Evolutionary conservation across 1,284 basidiomycete species (phyloP).

Genomic region (Cryptococcus sp.): DNA sequence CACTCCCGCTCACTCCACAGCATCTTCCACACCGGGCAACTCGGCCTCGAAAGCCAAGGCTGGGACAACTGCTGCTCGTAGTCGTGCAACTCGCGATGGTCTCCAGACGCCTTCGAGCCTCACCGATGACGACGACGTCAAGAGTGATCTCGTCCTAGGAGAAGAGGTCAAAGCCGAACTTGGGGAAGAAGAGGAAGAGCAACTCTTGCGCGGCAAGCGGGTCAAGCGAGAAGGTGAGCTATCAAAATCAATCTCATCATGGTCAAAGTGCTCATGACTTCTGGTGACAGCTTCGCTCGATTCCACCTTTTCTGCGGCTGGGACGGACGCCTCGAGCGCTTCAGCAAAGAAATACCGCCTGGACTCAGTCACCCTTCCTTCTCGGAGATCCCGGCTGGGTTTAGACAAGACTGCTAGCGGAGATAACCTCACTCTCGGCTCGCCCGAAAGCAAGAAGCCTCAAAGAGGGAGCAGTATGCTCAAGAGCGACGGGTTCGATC

Average conservation of each 20-base stretch:
- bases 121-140: constrained; percentile 7
- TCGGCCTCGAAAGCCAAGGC: neutral
- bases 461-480: constrained; percentile 5
- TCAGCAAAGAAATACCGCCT: constrained; percentile 21
- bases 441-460: constrained; percentile 15
- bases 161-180: constrained; percentile 1
- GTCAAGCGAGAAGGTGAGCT: constrained; percentile 13
- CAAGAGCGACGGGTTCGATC: constrained; percentile 3
- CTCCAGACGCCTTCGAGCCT: constrained; percentile 12
- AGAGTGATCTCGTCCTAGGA: neutral
- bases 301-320: constrained; percentile 14
- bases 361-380: constrained; percentile 31
- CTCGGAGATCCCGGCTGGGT: constrained; percentile 35
- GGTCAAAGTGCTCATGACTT: neutral
- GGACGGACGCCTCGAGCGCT: constrained; percentile 1
- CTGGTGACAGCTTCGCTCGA: constrained; percentile 1
- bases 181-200: constrained; percentile 1
- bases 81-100: neutral
- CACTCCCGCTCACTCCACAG: constrained; percentile 12
- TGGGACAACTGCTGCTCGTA: too few species aligned
- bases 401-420: constrained; percentile 39
- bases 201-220: neutral
- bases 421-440: constrained; percentile 43
- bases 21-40: neutral
- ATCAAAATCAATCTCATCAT: neutral